These are phyloP conservation scores for Yamagishiella unicocca DNA, from an alignment of 139 green algal species.

Conservation along the genomic window DNA sequence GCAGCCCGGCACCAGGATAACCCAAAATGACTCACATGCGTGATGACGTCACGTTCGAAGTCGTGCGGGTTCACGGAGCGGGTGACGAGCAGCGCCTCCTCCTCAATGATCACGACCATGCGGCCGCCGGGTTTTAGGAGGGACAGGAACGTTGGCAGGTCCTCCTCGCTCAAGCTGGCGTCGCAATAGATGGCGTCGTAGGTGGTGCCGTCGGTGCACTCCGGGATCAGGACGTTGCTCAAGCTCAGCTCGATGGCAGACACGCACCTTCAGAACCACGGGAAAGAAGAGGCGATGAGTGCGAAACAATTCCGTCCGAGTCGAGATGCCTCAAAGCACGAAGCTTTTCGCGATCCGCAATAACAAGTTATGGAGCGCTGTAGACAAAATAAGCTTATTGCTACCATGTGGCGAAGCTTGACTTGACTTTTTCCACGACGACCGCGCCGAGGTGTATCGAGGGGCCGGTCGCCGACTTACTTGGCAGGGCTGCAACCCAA, in stretches of 20 bases:
- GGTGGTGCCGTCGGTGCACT: slow-evolving; percentile 68
- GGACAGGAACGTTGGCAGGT: slow-evolving; percentile 71
- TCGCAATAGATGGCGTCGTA: slow-evolving; percentile 76
- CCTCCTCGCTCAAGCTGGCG: slow-evolving; percentile 65
- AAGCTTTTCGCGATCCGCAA: neutral
- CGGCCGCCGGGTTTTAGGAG: slow-evolving; percentile 67
- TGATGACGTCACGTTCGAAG: slow-evolving; percentile 57
- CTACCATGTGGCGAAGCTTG: too few species aligned
- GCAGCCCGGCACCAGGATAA: too few species aligned
- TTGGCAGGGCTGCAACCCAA: slow-evolving; percentile 39
- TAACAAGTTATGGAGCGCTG: too few species aligned
- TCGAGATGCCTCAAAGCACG: neutral
- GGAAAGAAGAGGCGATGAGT: too few species aligned
- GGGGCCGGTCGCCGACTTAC: slow-evolving; percentile 10
- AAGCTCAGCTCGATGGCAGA: slow-evolving; percentile 49
- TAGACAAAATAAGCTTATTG: too few species aligned
- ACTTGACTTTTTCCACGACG: too few species aligned
- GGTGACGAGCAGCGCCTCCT: slow-evolving; percentile 70
- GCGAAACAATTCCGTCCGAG: too few species aligned
- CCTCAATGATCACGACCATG: slow-evolving; percentile 72
- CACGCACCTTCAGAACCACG: slow-evolving; percentile 14
- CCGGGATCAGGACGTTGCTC: slow-evolving; percentile 72
- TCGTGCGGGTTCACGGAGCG: slow-evolving; percentile 63
- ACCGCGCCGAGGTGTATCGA: neutral
- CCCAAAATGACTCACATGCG: slow-evolving; percentile 48